These are phyloP conservation scores for Pseudocercospora crystallina DNA, from an alignment of 2,329 filamentous ascomycete genomes.

Conservation along the genomic window DNA sequence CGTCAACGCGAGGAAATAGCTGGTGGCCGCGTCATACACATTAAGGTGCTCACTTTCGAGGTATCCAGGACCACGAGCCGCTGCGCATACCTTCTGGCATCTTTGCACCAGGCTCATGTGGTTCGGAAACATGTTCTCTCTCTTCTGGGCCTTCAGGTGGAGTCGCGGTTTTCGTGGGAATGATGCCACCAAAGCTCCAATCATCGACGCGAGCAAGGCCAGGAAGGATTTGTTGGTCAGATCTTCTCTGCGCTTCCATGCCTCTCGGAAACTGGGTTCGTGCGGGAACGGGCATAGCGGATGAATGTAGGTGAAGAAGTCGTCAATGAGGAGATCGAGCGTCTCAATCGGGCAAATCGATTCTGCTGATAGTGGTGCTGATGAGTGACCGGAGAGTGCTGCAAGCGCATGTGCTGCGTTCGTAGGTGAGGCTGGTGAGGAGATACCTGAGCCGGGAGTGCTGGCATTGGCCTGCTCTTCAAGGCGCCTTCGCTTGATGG, in stretches of 20 bases:
- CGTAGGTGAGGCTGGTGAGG: constrained; percentile 52
- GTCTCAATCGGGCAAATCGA: constrained; percentile 69
- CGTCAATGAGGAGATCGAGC: constrained; percentile 69
- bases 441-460: constrained; percentile 45
- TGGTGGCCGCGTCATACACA: constrained; percentile 67
- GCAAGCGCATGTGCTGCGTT: constrained; percentile 55
- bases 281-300: constrained; percentile 76
- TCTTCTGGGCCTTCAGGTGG: constrained; percentile 67
- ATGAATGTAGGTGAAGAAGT: constrained; percentile 82
- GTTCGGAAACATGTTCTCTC: constrained; percentile 65
- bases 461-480: constrained; percentile 36
- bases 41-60: constrained; percentile 56
- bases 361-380: constrained; percentile 58
- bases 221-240: constrained; percentile 66
- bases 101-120: constrained; percentile 69
- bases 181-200: constrained; percentile 70
- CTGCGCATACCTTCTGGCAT: constrained; percentile 68
- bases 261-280: constrained; percentile 71
- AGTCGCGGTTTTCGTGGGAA: constrained; percentile 71
- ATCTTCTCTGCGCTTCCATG: constrained; percentile 67
- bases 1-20: constrained; percentile 70
- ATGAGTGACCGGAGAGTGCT: constrained; percentile 48
- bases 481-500: constrained; percentile 61
- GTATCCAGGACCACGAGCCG: constrained; percentile 62
- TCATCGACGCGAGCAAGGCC: constrained; percentile 71